phyloP scores from a whole-genome alignment of 176 grass and related monocot genomes.

The barley (Hordeum vulgare) region DNA sequence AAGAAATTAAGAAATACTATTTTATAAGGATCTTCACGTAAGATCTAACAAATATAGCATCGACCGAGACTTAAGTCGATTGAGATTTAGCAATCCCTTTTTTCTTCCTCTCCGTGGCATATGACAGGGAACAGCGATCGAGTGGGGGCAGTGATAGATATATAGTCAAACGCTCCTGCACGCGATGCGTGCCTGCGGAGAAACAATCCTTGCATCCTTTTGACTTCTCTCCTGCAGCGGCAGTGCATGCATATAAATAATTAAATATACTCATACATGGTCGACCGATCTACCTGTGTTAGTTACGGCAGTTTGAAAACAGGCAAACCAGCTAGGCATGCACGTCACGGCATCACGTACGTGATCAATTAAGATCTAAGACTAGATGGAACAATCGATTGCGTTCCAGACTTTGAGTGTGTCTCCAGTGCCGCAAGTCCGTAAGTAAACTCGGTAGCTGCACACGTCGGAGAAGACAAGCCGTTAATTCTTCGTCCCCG shows the following conservation, averaged over 20 bases:
- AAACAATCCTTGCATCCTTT: slow-evolving; percentile 11
- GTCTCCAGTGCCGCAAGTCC: background rate
- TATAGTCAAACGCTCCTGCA: slow-evolving; percentile 1
- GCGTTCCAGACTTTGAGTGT: background rate
- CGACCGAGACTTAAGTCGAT: too few species aligned
- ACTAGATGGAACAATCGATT: background rate
- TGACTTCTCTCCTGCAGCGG: slow-evolving; percentile 20
- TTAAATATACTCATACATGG: too few species aligned
- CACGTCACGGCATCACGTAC: background rate
- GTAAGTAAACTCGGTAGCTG: background rate
- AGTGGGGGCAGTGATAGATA: background rate
- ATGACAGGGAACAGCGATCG: background rate
- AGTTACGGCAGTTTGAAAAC: background rate
- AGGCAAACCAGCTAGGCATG: background rate
- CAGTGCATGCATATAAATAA: background rate
- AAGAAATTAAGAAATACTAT: too few species aligned
- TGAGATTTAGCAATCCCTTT: too few species aligned
- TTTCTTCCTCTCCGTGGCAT: background rate
- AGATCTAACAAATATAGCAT: too few species aligned
- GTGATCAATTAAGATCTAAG: slow-evolving; percentile 9
- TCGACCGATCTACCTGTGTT: background rate
- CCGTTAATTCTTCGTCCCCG: background rate
- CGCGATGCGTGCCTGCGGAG: slow-evolving; percentile 21
- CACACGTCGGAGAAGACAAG: background rate
- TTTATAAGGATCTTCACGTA: too few species aligned